phyloP scores from a whole-genome alignment of 2,329 filamentous ascomycete species.

The Cadophora luteo-olivacea region DNA sequence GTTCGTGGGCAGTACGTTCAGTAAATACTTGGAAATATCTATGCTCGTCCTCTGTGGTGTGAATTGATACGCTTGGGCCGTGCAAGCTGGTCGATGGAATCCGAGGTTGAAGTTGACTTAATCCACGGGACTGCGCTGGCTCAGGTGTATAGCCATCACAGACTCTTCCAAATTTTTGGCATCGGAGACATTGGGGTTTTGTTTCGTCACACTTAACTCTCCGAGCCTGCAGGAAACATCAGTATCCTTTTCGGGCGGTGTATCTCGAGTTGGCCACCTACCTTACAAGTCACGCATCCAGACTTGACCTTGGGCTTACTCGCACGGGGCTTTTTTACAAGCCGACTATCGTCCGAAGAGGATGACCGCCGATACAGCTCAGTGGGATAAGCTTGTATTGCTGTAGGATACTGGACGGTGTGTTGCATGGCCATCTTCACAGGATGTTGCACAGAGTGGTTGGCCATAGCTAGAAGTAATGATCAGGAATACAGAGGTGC shows the following conservation, averaged over 20 bases:
- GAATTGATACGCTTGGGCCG: slow-evolving; percentile 48
- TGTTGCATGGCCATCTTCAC: slow-evolving; percentile 12
- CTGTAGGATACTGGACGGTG: slow-evolving; percentile 6
- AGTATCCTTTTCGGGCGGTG: slow-evolving; percentile 13
- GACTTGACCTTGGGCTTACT: slow-evolving; percentile 64
- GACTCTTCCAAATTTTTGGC: slow-evolving; percentile 61
- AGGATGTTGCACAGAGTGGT: slow-evolving; percentile 11
- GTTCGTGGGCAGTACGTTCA: slow-evolving; percentile 63
- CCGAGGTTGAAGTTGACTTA: slow-evolving; percentile 38
- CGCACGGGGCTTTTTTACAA: slow-evolving; percentile 38
- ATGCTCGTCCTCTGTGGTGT: slow-evolving; percentile 59
- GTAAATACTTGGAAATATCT: slow-evolving; percentile 68
- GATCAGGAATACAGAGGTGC: not conserved
- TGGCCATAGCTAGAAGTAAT: slow-evolving; percentile 6
- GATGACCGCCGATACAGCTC: slow-evolving; percentile 34
- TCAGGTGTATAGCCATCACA: slow-evolving; percentile 63
- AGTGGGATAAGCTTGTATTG: slow-evolving; percentile 26
- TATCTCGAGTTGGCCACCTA: slow-evolving; percentile 44
- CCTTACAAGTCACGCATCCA: slow-evolving; percentile 73
- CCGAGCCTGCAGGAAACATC: slow-evolving; percentile 48
- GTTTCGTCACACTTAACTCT: slow-evolving; percentile 72
- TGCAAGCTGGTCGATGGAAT: slow-evolving; percentile 40
- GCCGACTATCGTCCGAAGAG: slow-evolving; percentile 28
- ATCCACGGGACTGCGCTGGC: slow-evolving; percentile 25
- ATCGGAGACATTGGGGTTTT: slow-evolving; percentile 67